Evolutionary conservation across 2,329 filamentous ascomycete species (phyloP).

Genomic region (Diatrype stigma): DNA sequence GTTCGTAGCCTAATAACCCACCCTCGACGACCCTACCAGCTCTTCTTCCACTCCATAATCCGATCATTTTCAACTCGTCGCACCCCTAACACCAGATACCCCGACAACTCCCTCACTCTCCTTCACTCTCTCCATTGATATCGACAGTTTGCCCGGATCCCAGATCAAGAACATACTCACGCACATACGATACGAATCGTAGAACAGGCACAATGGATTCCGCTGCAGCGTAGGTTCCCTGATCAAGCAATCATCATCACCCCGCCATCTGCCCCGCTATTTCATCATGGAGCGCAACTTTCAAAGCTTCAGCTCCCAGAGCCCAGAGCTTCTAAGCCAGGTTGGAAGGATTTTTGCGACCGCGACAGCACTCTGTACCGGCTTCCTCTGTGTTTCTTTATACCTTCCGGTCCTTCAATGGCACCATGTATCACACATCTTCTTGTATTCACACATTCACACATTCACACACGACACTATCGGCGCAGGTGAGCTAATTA

Average conservation of each 20-base stretch:
- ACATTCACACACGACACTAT: conserved; percentile 2
- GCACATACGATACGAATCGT: conserved; percentile 7
- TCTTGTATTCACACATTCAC: neutral
- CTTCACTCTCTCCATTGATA: neutral
- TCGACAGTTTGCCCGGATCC: neutral
- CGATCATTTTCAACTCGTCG: neutral
- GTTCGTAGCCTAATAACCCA: neutral
- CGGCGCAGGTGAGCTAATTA: conserved; percentile 15
- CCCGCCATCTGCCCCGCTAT: conserved; percentile 30
- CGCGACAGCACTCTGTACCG: neutral
- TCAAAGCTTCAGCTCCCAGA: conserved; percentile 8
- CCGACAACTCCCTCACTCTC: neutral
- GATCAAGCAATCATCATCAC: conserved; percentile 3
- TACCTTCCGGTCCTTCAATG: too few relatives aligned
- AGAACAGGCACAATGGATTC: conserved; percentile 22
- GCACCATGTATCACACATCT: too few relatives aligned
- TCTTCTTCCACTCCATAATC: neutral
- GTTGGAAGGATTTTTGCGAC: neutral
- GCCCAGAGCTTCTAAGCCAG: conserved; percentile 5
- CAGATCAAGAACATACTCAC: neutral
- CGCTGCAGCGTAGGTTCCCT: conserved; percentile 26
- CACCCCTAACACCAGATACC: neutral
- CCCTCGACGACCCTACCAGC: neutral
- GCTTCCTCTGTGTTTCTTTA: conserved; percentile 17
- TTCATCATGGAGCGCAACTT: conserved; percentile 17